Percentiles rank a stretch among this genome's conserved stretches.
Conservation (phyloP, 139 green algal species). For the Closterium sp. region DNA sequence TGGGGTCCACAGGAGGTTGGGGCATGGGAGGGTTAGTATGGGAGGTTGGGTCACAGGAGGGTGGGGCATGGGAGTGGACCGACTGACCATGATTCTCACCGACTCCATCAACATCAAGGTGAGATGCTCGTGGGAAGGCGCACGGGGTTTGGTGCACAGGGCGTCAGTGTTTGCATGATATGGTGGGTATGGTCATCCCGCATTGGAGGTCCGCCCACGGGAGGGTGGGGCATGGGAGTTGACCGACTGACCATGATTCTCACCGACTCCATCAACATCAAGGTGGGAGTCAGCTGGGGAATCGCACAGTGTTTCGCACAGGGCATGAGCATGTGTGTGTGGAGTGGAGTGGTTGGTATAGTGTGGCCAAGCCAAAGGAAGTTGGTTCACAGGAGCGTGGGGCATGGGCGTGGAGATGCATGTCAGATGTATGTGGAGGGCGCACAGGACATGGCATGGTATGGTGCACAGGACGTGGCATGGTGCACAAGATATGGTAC, state of each 20-base stretch:
- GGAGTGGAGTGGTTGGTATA: too few relatives aligned
- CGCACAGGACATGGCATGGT: too few relatives aligned
- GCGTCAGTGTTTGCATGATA: background rate
- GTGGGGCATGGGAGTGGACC: background rate
- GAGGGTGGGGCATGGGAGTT: conserved; percentile 96
- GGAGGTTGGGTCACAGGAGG: background rate
- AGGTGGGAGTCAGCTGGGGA: too few relatives aligned
- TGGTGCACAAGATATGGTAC: background rate
- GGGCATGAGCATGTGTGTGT: too few relatives aligned
- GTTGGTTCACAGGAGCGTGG: too few relatives aligned
- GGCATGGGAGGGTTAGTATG: background rate
- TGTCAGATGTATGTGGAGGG: too few relatives aligned
- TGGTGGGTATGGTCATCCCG: conserved; percentile 90
- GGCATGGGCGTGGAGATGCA: too few relatives aligned
- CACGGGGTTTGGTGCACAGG: background rate
- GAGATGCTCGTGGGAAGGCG: conserved; percentile 3
- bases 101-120: conserved; percentile 97
- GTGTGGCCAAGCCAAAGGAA: too few relatives aligned
- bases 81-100: conserved; percentile 1
- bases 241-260: conserved; percentile 98
- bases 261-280: conserved; percentile 95
- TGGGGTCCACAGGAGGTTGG: background rate
- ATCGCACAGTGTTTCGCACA: too few relatives aligned
- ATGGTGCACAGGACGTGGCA: background rate
- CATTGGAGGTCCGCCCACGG: too few relatives aligned